Base-by-base conservation (phyloP, 2,329 filamentous ascomycete genomes). In the Stemphylium vesicarium region DNA sequence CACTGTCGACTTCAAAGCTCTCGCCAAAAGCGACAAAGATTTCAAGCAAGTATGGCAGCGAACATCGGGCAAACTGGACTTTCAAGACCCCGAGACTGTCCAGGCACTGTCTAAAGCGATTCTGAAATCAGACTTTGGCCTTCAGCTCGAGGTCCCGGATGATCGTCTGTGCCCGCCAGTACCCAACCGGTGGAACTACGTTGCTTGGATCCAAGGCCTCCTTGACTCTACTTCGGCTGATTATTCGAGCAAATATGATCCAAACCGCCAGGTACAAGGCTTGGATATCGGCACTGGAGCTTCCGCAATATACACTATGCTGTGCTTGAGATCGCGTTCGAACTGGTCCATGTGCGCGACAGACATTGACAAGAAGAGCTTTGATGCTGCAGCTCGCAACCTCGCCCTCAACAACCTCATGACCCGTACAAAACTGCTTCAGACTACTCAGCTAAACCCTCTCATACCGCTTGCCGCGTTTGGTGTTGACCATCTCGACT, bases 211-310 rank as follows among this genome's bases (percentile, higher is more conserved):
- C 1, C 92, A 96, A 67, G 82, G 84, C 3, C 83, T 99, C 0
- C 72, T 98, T 6, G 92, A 96, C 68, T 88, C 86, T 1, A 89
- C 88, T 0, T 78, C 78, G 9, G 76, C 78, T 13, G 65, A 75
- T 52, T 77, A 80, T 57, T 66, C 65, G 7, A 78, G 81, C 40
- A 79, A 78, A 0, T 88, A 75, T 56, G 64, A 69, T 15, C 72
- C 78, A 0, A 76, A 82, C 2, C 78, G 84, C n/a, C 77, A 81
- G 37, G 80, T 92, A 2, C 72, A 83, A 0, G 93, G 94, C 0
- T 77, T 96, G 2, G 93, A 96, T 63, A 88, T 97, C 58, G 95
- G 95, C 36, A 96, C 92, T 1, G 95, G 95, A 2, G 91, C 94
- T 13, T 96, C 91, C 64, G 89, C 89, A 65, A 96, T 99, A 65